Conservation (phyloP, 2,329 filamentous ascomycete species). For the Rhynchosporium graminicola region DNA sequence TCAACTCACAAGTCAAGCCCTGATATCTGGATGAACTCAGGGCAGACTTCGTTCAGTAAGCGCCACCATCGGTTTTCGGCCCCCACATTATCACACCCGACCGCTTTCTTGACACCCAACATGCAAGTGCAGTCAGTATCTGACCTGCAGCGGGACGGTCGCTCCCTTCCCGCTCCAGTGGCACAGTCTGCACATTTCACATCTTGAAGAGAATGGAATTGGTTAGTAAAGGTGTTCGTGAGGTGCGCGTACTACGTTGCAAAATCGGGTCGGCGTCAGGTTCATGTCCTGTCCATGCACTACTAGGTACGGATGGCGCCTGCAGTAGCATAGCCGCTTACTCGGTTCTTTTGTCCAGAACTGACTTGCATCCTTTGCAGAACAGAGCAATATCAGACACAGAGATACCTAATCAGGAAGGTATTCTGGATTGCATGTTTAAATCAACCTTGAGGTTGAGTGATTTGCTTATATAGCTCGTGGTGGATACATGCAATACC, state of each 20-base stretch:
- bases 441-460: not conserved
- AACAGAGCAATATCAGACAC: not conserved
- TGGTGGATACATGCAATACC: not conserved
- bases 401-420: conserved; percentile 2
- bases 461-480: not conserved
- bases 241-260: not conserved
- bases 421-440: not conserved
- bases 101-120: not conserved
- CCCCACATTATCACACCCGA: not conserved
- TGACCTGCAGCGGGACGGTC: conserved; percentile 4
- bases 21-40: not conserved
- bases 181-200: not conserved
- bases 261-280: not conserved
- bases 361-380: no score
- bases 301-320: not conserved
- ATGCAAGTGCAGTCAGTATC: not conserved
- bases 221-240: not conserved
- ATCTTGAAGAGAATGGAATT: no score
- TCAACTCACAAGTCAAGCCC: no score
- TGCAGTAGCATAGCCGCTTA: not conserved
- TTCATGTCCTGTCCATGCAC: not conserved
- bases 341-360: not conserved
- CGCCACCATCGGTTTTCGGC: not conserved
- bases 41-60: conserved; percentile 7
- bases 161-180: not conserved